phyloP scores from a whole-genome alignment of 371 early-diverging fungal species.

The Mucor saturninus region DNA sequence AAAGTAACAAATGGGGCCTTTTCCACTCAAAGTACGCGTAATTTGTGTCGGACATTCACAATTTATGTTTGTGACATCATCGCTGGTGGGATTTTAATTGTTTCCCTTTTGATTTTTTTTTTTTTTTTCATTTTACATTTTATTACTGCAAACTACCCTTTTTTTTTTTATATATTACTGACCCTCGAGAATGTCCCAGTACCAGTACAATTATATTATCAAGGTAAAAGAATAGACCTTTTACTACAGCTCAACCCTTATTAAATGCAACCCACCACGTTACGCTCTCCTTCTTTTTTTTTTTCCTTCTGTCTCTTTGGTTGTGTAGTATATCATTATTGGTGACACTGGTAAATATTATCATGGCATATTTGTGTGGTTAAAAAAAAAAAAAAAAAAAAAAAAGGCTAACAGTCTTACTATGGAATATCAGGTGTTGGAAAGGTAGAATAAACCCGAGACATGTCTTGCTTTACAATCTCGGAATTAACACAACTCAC shows the following conservation, averaged over 20 bases:
- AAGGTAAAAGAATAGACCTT: conserved; percentile 34
- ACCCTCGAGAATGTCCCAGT: conserved; percentile 37
- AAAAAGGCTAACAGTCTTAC: background rate
- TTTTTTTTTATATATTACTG: background rate
- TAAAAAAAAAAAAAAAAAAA: background rate
- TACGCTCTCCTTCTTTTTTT: background rate
- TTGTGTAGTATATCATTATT: conserved; percentile 74
- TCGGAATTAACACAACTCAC: conserved; percentile 6
- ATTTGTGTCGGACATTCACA: background rate
- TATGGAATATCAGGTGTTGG: conserved; percentile 62
- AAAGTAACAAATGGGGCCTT: background rate
- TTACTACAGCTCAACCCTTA: background rate
- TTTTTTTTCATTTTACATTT: conserved; percentile 14
- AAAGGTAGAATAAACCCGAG: conserved; percentile 53
- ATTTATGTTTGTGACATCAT: conserved; percentile 6
- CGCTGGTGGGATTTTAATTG: background rate
- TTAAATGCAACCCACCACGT: background rate
- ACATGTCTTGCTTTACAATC: background rate
- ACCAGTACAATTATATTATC: conserved; percentile 61
- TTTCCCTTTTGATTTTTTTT: background rate
- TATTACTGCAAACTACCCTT: conserved; percentile 7
- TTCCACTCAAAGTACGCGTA: background rate
- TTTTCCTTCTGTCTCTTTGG: too few species aligned
- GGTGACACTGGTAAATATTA: conserved; percentile 74
- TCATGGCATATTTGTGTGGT: background rate